Base-by-base conservation (phyloP, 2,329 filamentous ascomycete genomes). In the Stagonosporopsis tanaceti region DNA sequence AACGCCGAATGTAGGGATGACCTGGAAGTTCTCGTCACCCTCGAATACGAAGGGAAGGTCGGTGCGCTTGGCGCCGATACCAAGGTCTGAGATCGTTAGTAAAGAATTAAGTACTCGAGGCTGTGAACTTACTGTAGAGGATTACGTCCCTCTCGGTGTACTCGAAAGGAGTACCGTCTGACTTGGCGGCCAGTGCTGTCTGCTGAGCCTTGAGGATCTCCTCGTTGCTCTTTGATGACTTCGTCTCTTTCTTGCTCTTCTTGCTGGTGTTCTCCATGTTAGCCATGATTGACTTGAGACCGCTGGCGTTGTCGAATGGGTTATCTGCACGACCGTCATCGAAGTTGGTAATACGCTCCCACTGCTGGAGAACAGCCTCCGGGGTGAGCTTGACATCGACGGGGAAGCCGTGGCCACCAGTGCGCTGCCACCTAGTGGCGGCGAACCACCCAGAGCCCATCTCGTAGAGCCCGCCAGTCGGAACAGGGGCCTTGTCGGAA, bases 391-490 rank as follows among this genome's bases (percentile, higher is more conserved):
- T 82, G 53, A 91, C 88, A 73, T 97, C 90, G 61, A 97, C 81
- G 25, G 94, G 93, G 89, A 99, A 99, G 65, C 89, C 91, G 75
- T 93, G 88, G 66, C 95, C 95, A 50, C 91, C 92, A 59, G 88
- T 88, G 69, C 95, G 89, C 84, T 99, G 93, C 94, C 94, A 99
- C 79, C 95, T 89, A 53, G 95, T 99, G 76, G 88, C 87, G 63
- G 90, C 92, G 71, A 89, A 87, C 95, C 95, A 99, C 63, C 94
- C 95, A 74, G 91, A 95, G 70, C 95, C 95, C 67, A 94, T 92
- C 81, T 99, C 95, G 80, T 93, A 99, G 45, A 99, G 85, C 50
- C 89, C 89, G 64, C 94, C 94, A 56, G 93, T 97, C 66, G 90
- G 87, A 72, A 90, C 86, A 27, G 95, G 94, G 50, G 93, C 88